Evolutionary conservation across 2,329 filamentous ascomycete species (phyloP), one percentile per base, ranked within the genome.

Genomic region (Colletotrichum orchidophilum): DNA sequence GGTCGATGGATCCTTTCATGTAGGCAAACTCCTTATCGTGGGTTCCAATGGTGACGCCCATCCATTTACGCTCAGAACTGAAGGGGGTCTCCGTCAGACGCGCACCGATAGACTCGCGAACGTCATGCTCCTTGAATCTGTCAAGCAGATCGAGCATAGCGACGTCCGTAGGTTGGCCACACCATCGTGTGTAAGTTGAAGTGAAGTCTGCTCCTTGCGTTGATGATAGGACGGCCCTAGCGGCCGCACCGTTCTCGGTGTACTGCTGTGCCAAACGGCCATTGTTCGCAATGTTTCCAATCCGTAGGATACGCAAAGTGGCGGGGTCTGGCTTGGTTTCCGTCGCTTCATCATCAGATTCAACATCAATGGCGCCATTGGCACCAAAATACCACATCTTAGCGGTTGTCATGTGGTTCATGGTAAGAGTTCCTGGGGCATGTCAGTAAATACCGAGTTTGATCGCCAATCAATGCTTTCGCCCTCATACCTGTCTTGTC

Each of bases 31-130:
- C 94, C 72, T 91, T 90, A 33, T 85, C 83, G 58, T 90, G 87
- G 26, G 86, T 84, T 53, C 90, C 91, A 75, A 98, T 93, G 2
- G 95, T 93, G 31, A 98, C 95, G 39, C 97, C 97, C 97, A 99
- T 99, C 96, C 96, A 99, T 82, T 99, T 99, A 68, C 96, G 90
- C 79, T 97, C 95, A 1, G 96, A 99, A 79, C 96, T 98, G 81
- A 99, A 99, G 0, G 96, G 95, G 0, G 94, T 95, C 80, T 99
- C 96, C 53, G 91, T 91, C 35, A 93, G 89, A 59, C 96, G 93
- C 35, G 89, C 87, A n/a, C 95, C 95, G 64, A 97, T 90, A 11
- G 93, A 92, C 57, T 96, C 93, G 72, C 97, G 92, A 55, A 97
- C 91, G 81, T 99, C 96, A 74, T 97, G 94, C 80, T 98, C 96